Percentiles rank a stretch among this genome's conserved stretches.
phyloP scores from a whole-genome alignment of 495 filamentous ascomycete species.

The Penicillium odoratum region DNA sequence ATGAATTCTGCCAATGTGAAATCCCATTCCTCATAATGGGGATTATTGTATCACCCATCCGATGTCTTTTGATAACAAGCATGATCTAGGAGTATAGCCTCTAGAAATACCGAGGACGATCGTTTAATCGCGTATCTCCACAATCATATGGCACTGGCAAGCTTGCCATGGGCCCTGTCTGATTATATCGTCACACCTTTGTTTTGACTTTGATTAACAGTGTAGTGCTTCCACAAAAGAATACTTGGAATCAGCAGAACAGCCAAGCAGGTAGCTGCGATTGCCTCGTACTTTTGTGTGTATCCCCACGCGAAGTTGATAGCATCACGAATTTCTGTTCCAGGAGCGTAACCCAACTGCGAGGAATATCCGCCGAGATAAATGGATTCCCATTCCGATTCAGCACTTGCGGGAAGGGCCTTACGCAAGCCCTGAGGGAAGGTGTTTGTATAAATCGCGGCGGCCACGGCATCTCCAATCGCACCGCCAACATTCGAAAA shows the following conservation, averaged over 20 bases:
- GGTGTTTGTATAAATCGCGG: slow-evolving; percentile 48
- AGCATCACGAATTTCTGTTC: slow-evolving; percentile 52
- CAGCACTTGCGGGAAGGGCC: slow-evolving; percentile 52
- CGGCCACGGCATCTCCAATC: slow-evolving; percentile 58
- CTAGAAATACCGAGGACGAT: too few relatives aligned
- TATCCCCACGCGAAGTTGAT: slow-evolving; percentile 59
- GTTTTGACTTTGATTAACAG: slow-evolving; percentile 1
- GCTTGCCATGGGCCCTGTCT: background rate
- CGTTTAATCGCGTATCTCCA: too few relatives aligned
- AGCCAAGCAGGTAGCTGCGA: slow-evolving; percentile 37
- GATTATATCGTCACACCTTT: background rate
- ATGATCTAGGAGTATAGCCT: too few relatives aligned
- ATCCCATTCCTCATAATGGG: too few relatives aligned
- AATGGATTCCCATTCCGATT: slow-evolving; percentile 18
- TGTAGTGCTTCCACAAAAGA: background rate
- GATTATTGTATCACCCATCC: too few relatives aligned
- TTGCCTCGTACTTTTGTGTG: slow-evolving; percentile 56
- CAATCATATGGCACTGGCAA: background rate
- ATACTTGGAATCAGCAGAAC: slow-evolving; percentile 18
- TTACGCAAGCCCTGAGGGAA: slow-evolving; percentile 56
- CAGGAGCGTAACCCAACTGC: slow-evolving; percentile 56
- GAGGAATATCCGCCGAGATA: slow-evolving; percentile 11
- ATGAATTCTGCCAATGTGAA: too few relatives aligned
- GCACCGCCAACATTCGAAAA: slow-evolving; percentile 63
- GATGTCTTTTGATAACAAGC: too few relatives aligned